These are phyloP conservation scores for Dryas drummondii DNA, from an alignment of 306 rosid species.

Conservation along the genomic window DNA sequence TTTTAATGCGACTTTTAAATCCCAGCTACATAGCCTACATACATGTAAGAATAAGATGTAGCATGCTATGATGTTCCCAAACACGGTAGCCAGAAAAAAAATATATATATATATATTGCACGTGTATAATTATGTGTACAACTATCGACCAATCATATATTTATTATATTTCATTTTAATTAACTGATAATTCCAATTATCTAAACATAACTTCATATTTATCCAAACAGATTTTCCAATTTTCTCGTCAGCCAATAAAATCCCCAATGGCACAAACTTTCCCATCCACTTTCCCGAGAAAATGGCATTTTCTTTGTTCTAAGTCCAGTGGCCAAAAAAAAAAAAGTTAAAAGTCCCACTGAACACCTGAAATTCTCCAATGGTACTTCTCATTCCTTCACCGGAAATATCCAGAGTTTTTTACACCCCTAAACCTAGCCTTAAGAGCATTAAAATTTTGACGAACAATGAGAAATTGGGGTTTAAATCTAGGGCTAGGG, in stretches of 20 bases:
- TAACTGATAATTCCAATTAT: constrained; percentile 29
- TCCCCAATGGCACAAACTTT: not conserved
- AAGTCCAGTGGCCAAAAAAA: not conserved
- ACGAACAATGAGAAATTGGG: constrained; percentile 30
- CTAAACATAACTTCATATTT: constrained; percentile 23
- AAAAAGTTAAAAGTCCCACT: not conserved
- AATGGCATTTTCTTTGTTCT: constrained; percentile 19
- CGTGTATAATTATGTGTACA: constrained; percentile 6
- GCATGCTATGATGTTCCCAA: too few species aligned
- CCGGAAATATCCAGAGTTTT: constrained; percentile 38
- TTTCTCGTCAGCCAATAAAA: constrained; percentile 22
- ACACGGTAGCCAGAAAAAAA: too few species aligned
- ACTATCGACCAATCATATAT: constrained; percentile 28
- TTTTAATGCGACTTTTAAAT: too few species aligned
- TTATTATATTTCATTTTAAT: constrained; percentile 6
- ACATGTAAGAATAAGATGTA: too few species aligned
- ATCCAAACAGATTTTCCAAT: constrained; percentile 33
- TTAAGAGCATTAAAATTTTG: constrained; percentile 33
- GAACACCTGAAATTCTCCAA: constrained; percentile 12
- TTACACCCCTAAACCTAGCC: constrained; percentile 40
- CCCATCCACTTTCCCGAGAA: constrained; percentile 17
- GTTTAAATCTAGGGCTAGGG: constrained; percentile 28
- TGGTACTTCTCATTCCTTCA: constrained; percentile 60
- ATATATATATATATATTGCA: not conserved
- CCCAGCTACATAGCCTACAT: too few species aligned